Evolutionary conservation across 2,329 filamentous ascomycete genomes (phyloP).

Genomic region (Piedraia hortae): DNA sequence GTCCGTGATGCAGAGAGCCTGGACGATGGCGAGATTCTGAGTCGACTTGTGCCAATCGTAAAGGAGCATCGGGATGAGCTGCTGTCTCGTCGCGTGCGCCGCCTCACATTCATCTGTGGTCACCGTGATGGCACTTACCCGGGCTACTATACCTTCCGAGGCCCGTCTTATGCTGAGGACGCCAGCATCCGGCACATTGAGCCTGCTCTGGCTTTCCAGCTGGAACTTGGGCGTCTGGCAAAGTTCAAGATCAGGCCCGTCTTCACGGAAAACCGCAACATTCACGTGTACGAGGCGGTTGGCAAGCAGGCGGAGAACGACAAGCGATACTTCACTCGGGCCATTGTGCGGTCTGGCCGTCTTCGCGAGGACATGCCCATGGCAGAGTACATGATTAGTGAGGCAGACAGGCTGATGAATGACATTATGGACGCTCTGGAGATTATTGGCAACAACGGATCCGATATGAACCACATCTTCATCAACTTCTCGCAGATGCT

Average conservation of each 20-base stretch:
- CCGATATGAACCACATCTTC: conserved; percentile 98
- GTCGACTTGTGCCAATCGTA: conserved; percentile 48
- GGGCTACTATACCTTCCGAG: conserved; percentile 95
- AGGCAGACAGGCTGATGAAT: conserved; percentile 87
- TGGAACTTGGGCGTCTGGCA: conserved; percentile 73
- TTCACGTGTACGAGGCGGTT: conserved; percentile 91
- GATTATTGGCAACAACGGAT: conserved; percentile 97
- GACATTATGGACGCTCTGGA: conserved; percentile 94
- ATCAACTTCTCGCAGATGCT: conserved; percentile 98
- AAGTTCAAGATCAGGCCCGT: conserved; percentile 98
- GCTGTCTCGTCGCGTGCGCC: conserved; percentile 51
- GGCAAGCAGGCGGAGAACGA: conserved; percentile 88
- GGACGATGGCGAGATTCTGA: conserved; percentile 55
- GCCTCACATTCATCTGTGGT: conserved; percentile 87
- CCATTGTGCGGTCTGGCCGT: conserved; percentile 77
- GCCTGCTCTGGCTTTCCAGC: conserved; percentile 90
- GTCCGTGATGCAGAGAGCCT: conserved; percentile 65
- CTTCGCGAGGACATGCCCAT: conserved; percentile 93
- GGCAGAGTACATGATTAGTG: conserved; percentile 92
- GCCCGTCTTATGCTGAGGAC: conserved; percentile 69
- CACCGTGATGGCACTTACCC: conserved; percentile 85
- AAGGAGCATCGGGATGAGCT: conserved; percentile 64
- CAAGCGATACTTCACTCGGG: conserved; percentile 95
- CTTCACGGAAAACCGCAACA: conserved; percentile 97
- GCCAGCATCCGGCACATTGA: conserved; percentile 91